Evolutionary conservation across 2,329 filamentous ascomycete species (phyloP).

Genomic region (Penicillium frequentans): DNA sequence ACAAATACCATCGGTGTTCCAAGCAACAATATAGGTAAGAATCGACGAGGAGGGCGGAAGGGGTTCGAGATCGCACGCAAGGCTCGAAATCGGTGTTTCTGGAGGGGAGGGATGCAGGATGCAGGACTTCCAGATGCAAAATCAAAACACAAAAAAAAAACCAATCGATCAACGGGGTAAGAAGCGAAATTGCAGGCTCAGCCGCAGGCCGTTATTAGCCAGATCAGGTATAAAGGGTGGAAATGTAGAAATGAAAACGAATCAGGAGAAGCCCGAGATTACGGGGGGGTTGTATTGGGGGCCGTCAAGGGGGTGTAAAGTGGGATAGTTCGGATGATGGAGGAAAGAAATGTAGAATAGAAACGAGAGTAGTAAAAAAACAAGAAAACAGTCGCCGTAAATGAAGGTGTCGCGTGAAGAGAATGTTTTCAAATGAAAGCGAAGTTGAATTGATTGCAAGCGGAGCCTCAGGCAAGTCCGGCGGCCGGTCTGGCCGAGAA

Average conservation of each 20-base stretch:
- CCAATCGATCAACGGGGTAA: constrained; percentile 14
- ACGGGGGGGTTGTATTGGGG: constrained; percentile 7
- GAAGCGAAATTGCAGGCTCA: constrained; percentile 26
- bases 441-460: constrained; percentile 17
- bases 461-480: constrained; percentile 23
- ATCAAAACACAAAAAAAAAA: constrained; percentile 5
- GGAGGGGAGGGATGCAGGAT: constrained; percentile 4
- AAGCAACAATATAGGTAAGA: constrained; percentile 13
- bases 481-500: constrained; percentile 26
- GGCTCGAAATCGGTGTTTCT: constrained; percentile 3
- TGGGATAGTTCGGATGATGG: not conserved
- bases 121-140: not conserved
- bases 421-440: constrained; percentile 16
- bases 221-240: constrained; percentile 19
- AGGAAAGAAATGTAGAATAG: constrained; percentile 1
- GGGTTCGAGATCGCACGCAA: constrained; percentile 18
- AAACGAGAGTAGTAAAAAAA: constrained; percentile 10
- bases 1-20: constrained; percentile 6
- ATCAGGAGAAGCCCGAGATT: constrained; percentile 18
- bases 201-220: constrained; percentile 23
- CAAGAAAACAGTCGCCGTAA: constrained; percentile 2
- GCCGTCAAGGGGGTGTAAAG: constrained; percentile 5
- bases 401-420: constrained; percentile 12
- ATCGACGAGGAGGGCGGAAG: constrained; percentile 14
- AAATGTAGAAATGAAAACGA: constrained; percentile 5